Base-by-base conservation (phyloP, 345 rosid species). In the Jatropha curcas region DNA sequence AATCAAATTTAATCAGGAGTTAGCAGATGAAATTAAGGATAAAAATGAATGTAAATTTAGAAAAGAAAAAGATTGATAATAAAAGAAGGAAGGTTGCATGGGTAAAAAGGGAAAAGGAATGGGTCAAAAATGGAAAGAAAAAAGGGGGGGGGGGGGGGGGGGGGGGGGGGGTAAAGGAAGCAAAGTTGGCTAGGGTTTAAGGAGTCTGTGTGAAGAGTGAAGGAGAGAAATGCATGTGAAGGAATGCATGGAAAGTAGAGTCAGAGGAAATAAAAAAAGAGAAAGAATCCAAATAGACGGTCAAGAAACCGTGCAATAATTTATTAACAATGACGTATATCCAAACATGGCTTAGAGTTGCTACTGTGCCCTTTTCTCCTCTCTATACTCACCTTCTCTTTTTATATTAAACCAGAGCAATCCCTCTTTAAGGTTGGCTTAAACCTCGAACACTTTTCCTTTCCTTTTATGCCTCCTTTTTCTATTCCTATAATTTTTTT, bases 181-280 rank as follows among this genome's bases (percentile, higher is more conserved):
- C 4, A 46, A 16, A 46, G 16, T 0, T 13, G 51, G 20, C 19
- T 48, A 48, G n/a, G 53, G 45, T 41, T 41, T 41, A n/a, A 9
- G 67, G 56, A 77, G 41, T 19, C 17, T 6, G 72, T 51, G 77
- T 79, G 81, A 83, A 85, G 77, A 81, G 79, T 25, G 46, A 41
- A 78, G 24, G 74, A 71, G 80, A 83, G 77, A 83, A 79, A 82
- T 81, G 86, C 90, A 89, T 85, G 93, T 86, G 90, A 82, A 79
- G 83, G 77, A 68, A 77, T 80, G 84, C 90, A 88, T 86, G 89
- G 93, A 84, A 89, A 89, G 86, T 75, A 75, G 90, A 82, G 90
- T 82, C 84, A 33, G 51, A 17, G 20, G 19, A 63, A 81, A 51
- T 68, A 1, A 45, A 70, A 41, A 1, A 31, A 55, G 79, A 76